Conservation (phyloP, 805 yeast species). For the Schizosaccharomyces japonicus region DNA sequence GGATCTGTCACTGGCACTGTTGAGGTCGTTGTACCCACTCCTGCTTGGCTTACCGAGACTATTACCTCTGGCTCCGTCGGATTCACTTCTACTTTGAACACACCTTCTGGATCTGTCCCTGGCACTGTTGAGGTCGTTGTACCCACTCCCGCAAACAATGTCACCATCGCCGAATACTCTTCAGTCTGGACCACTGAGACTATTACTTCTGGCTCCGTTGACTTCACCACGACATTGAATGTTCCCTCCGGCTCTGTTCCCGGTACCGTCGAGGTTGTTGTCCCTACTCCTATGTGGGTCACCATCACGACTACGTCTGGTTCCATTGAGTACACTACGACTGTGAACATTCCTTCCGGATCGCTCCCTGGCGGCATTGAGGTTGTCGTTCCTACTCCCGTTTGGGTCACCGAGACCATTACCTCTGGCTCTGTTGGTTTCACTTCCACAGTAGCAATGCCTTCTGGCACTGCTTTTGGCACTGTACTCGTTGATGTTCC, state of each 20-base stretch:
- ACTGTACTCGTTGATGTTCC: not conserved
- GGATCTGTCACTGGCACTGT: no score
- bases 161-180: no score
- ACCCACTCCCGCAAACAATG: no score
- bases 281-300: not conserved
- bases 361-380: not conserved
- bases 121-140: no score
- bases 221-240: not conserved
- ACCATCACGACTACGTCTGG: not conserved
- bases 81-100: no score
- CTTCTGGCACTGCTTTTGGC: not conserved
- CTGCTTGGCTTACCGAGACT: no score
- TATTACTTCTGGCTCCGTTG: not conserved
- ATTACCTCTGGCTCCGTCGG: no score
- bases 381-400: not conserved
- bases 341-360: not conserved
- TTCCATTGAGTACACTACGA: not conserved
- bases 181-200: no score
- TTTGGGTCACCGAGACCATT: not conserved
- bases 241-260: not conserved
- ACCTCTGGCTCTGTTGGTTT: not conserved
- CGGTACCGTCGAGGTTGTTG: no score
- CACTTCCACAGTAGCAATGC: not conserved
- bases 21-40: no score
- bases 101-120: no score